phyloP scores from a whole-genome alignment of 805 yeast species.

The Cyberlindnera mississippiensis region DNA sequence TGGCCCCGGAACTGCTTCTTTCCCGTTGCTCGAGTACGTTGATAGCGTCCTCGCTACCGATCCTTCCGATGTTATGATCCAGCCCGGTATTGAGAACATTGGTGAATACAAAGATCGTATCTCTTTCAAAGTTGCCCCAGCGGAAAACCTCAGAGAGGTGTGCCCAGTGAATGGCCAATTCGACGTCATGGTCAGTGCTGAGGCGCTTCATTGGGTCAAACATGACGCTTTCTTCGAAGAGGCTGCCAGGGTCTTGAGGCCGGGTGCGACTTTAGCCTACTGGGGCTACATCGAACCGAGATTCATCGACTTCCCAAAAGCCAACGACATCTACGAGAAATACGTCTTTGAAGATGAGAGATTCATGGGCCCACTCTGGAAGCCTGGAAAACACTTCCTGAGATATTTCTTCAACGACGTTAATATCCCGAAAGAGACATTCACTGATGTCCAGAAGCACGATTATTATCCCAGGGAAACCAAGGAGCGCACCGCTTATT shows the following conservation, averaged over 20 bases:
- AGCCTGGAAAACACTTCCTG: conserved; percentile 57
- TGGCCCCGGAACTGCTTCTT: conserved; percentile 68
- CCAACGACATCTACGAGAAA: conserved; percentile 51
- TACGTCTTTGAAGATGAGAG: conserved; percentile 44
- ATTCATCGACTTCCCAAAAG: conserved; percentile 47
- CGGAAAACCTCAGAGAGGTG: conserved; percentile 27
- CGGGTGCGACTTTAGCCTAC: conserved; percentile 61
- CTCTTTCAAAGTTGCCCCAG: conserved; percentile 19
- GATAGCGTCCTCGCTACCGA: conserved; percentile 53
- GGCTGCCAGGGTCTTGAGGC: conserved; percentile 44
- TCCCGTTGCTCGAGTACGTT: conserved; percentile 42
- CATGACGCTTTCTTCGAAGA: conserved; percentile 47
- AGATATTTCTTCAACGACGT: conserved; percentile 41
- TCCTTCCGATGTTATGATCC: conserved; percentile 50
- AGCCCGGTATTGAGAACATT: conserved; percentile 31
- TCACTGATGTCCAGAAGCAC: conserved; percentile 36
- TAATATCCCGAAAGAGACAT: conserved; percentile 41
- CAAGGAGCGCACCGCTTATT: conserved; percentile 27
- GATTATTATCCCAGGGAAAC: conserved; percentile 30
- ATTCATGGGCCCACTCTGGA: conserved; percentile 62
- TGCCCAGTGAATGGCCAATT: conserved; percentile 31
- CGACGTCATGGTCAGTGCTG: conserved; percentile 64
- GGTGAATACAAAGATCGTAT: conserved; percentile 18
- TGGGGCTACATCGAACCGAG: conserved; percentile 74
- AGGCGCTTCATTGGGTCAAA: conserved; percentile 75